Percentiles rank a stretch among this genome's conserved stretches.
These are phyloP conservation scores for Peronospora farinosa DNA, from an alignment of 352 stramenopile species.

Conservation along the genomic window DNA sequence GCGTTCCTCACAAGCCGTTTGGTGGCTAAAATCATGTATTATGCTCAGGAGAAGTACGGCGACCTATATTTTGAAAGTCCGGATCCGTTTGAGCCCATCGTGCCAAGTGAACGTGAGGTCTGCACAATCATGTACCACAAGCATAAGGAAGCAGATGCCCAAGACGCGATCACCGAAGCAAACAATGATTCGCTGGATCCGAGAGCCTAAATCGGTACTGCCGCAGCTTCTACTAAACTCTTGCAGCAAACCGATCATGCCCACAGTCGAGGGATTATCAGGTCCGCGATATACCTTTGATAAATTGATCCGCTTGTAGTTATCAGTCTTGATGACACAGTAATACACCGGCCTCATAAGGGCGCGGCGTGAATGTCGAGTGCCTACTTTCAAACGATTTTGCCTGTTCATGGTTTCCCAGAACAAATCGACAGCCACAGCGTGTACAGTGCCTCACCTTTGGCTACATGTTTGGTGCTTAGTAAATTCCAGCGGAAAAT, in stretches of 20 bases:
- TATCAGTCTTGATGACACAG: neutral
- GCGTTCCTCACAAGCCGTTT: neutral
- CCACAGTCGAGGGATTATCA: slow-evolving; percentile 52
- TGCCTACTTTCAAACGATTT: slow-evolving; percentile 49
- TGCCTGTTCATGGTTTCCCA: slow-evolving; percentile 41
- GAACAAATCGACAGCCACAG: slow-evolving; percentile 45
- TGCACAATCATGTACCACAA: slow-evolving; percentile 57
- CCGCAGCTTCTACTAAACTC: slow-evolving; percentile 38
- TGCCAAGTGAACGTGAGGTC: slow-evolving; percentile 43
- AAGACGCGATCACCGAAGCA: slow-evolving; percentile 4
- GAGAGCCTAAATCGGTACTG: slow-evolving; percentile 8
- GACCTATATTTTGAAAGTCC: slow-evolving; percentile 57
- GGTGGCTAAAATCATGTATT: neutral
- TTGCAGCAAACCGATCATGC: slow-evolving; percentile 34
- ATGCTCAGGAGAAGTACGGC: slow-evolving; percentile 41
- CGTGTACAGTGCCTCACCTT: slow-evolving; percentile 54
- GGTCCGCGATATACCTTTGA: slow-evolving; percentile 29
- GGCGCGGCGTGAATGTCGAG: slow-evolving; percentile 49
- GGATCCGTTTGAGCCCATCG: slow-evolving; percentile 63
- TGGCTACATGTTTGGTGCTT: slow-evolving; percentile 44
- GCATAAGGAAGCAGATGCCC: slow-evolving; percentile 14
- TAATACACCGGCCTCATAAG: slow-evolving; percentile 43
- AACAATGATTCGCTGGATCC: neutral
- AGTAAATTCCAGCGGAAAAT: slow-evolving; percentile 35
- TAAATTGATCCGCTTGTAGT: slow-evolving; percentile 1